phyloP scores from a whole-genome alignment of 148 eudicot genomes.

The Rhododendron ferrugineum region DNA sequence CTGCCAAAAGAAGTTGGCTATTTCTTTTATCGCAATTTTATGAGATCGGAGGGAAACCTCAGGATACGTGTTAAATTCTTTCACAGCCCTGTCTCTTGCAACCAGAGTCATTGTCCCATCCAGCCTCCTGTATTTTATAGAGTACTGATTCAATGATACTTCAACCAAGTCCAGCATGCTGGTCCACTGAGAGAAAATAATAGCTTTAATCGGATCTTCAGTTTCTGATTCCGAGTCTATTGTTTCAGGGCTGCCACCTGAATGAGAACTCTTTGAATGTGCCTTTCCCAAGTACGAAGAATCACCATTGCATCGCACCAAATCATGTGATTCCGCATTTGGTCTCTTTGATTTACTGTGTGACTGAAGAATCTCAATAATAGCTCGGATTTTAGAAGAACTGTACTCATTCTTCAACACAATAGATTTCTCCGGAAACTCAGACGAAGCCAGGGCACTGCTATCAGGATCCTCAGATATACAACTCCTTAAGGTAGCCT shows the following conservation, averaged over 20 bases:
- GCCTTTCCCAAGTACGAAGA: conserved; percentile 18
- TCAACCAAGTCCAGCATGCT: conserved; percentile 86
- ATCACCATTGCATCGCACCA: conserved; percentile 23
- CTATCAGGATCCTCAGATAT: conserved; percentile 50
- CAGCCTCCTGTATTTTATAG: conserved; percentile 73
- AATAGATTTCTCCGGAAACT: conserved; percentile 33
- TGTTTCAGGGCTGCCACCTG: conserved; percentile 22
- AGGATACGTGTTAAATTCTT: conserved; percentile 80
- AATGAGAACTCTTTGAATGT: conserved; percentile 6
- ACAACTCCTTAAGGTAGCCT: conserved; percentile 64
- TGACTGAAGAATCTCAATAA: conserved; percentile 57
- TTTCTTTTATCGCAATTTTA: not conserved
- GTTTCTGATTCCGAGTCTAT: conserved; percentile 25
- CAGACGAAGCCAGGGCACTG: conserved; percentile 31
- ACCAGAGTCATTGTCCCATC: conserved; percentile 88
- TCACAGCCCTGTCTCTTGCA: conserved; percentile 95
- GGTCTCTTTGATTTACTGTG: conserved; percentile 37
- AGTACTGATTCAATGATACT: conserved; percentile 40
- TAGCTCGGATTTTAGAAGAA: conserved; percentile 81
- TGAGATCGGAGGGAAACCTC: conserved; percentile 47
- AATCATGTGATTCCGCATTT: conserved; percentile 33
- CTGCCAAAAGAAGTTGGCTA: not conserved
- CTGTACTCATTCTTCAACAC: conserved; percentile 53
- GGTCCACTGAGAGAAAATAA: conserved; percentile 98
- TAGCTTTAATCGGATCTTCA: conserved; percentile 60